These are phyloP conservation scores for Phascolomyces articulosus DNA, from an alignment of 371 early-diverging fungal genomes.

Conservation along the genomic window DNA sequence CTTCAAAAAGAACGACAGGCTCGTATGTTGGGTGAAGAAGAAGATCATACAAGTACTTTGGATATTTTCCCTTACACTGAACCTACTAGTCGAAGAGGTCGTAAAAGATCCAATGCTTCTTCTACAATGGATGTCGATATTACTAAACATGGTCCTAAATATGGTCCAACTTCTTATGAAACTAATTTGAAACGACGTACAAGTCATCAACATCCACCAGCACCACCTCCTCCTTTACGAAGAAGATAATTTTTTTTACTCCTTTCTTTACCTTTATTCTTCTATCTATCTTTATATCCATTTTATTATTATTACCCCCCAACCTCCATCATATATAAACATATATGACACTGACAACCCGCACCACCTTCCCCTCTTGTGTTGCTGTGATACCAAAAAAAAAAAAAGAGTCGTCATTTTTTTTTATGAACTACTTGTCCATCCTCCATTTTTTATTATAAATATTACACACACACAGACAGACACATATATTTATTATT, in stretches of 20 bases:
- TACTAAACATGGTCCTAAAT: background rate
- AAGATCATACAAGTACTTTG: background rate
- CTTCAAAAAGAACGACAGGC: conserved; percentile 30
- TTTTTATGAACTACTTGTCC: no score
- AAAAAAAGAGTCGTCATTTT: background rate
- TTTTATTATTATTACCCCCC: background rate
- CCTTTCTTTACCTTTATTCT: background rate
- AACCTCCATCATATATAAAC: background rate
- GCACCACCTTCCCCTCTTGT: background rate
- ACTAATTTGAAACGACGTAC: conserved; percentile 7
- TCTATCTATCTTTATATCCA: conserved; percentile 4
- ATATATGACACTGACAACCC: background rate
- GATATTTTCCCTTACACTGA: conserved; percentile 8
- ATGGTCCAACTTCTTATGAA: background rate
- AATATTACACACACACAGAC: no score
- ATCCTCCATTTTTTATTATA: no score
- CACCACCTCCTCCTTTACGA: background rate
- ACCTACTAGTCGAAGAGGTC: conserved; percentile 5
- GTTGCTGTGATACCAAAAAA: background rate
- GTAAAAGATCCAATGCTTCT: conserved; percentile 9
- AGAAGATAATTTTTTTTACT: conserved; percentile 4
- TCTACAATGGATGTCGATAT: background rate
- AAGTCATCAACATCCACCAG: conserved; percentile 1
- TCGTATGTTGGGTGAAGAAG: conserved; percentile 8
- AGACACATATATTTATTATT: no score